A percentile compares a stretch with the other conserved stretches of the same genome.
These are phyloP conservation scores for Aquilaria yunnanensis DNA, from an alignment of 345 rosid species.

Conservation along the genomic window DNA sequence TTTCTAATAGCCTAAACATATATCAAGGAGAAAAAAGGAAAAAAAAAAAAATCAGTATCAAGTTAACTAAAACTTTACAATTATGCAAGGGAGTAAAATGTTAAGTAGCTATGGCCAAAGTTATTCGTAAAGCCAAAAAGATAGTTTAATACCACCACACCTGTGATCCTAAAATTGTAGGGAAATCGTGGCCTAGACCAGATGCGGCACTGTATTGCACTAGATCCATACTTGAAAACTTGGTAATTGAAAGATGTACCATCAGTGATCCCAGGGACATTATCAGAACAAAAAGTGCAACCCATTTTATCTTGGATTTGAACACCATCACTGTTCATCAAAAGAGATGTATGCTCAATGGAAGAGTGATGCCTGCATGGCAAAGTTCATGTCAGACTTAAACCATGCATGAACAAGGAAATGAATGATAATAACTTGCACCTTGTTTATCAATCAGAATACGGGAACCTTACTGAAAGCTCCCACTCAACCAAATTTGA, in stretches of 20 bases:
- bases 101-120: too few species aligned
- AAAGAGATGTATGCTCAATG: neutral
- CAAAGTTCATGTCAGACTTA: too few species aligned
- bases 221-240: slow-evolving; percentile 53
- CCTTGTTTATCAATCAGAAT: too few species aligned
- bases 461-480: too few species aligned
- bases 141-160: slow-evolving; percentile 18
- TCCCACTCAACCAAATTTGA: too few species aligned
- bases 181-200: slow-evolving; percentile 45
- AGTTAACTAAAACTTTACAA: neutral
- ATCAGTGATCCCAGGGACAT: slow-evolving; percentile 75
- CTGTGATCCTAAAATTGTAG: slow-evolving; percentile 34
- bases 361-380: too few species aligned
- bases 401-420: too few species aligned
- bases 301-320: slow-evolving; percentile 88
- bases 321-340: slow-evolving; percentile 53
- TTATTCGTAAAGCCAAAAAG: neutral
- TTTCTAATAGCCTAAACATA: slow-evolving; percentile 43
- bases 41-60: slow-evolving; percentile 5
- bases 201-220: slow-evolving; percentile 46
- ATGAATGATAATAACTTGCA: too few species aligned
- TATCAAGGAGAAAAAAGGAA: neutral
- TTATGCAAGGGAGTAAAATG: too few species aligned
- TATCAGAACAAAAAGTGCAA: slow-evolving; percentile 61
- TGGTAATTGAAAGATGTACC: slow-evolving; percentile 75